These are phyloP conservation scores for Suillus ampliporus DNA, from an alignment of 768 basidiomycete species.

Conservation along the genomic window DNA sequence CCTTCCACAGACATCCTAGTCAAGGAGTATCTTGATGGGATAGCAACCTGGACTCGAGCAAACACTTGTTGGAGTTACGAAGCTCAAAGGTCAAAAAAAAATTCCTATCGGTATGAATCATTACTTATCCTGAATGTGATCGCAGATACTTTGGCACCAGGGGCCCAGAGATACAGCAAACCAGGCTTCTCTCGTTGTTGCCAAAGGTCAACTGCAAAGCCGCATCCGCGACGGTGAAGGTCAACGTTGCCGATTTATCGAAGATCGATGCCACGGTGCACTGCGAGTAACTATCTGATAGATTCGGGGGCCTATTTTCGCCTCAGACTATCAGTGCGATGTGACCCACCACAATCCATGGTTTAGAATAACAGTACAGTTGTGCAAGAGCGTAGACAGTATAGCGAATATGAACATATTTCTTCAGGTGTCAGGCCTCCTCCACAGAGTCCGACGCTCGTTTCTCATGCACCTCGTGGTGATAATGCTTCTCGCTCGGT, in stretches of 20 bases:
- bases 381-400: background rate
- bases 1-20: constrained; percentile 29
- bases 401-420: background rate
- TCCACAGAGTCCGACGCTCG: constrained; percentile 28
- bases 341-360: background rate
- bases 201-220: background rate
- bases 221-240: background rate
- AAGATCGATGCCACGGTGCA: background rate
- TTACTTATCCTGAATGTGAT: background rate
- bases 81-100: constrained; percentile 7
- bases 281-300: background rate
- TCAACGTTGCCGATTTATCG: background rate
- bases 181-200: constrained; percentile 18
- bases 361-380: background rate
- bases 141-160: constrained; percentile 35
- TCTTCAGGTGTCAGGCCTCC: constrained; percentile 7
- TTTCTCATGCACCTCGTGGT: constrained; percentile 31
- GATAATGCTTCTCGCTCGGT: constrained; percentile 52
- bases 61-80: constrained; percentile 38
- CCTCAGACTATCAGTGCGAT: too few species aligned
- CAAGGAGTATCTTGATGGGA: constrained; percentile 28
- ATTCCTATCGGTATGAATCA: background rate
- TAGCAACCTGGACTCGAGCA: constrained; percentile 34
- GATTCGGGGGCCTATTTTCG: too few species aligned
- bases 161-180: constrained; percentile 30